A percentile compares a stretch with the other conserved stretches of the same genome.
Evolutionary conservation across 2,329 filamentous ascomycete genomes (phyloP).

Genomic region (Pseudocercospora pini-densiflorae): DNA sequence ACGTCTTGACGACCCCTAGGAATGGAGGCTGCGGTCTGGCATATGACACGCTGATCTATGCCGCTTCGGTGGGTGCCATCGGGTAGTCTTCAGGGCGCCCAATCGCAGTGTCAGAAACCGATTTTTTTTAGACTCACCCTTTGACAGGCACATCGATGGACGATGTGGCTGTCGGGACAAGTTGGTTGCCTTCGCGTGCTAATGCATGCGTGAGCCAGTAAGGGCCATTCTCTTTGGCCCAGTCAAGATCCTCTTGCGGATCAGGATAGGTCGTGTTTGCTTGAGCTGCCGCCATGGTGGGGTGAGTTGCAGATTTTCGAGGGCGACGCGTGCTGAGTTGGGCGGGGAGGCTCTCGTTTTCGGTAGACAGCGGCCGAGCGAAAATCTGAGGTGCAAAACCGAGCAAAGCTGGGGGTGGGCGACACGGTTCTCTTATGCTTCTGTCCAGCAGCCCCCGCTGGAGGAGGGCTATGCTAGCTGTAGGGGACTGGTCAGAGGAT

Average conservation of each 20-base stretch:
- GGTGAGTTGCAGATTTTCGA: neutral
- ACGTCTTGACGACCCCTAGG: neutral
- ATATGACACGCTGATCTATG: neutral
- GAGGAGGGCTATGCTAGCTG: too few relatives aligned
- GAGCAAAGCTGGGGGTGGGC: neutral
- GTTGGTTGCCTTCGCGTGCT: neutral
- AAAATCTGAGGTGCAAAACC: neutral
- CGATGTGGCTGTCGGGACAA: neutral
- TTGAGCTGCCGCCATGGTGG: neutral
- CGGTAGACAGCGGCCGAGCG: too few relatives aligned
- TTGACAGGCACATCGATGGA: neutral
- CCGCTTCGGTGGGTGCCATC: neutral
- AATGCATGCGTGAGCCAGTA: neutral
- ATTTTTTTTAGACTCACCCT: neutral
- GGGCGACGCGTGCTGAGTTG: neutral
- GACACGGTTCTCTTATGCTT: neutral
- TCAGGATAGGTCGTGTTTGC: neutral
- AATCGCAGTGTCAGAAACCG: neutral
- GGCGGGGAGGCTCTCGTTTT: neutral
- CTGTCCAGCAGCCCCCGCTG: too few relatives aligned
- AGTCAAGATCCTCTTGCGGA: neutral
- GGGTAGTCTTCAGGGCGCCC: neutral
- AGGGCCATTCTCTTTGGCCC: neutral
- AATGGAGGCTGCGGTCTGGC: neutral
- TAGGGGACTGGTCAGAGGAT: too few relatives aligned